Evolutionary conservation across 1,139 yeast species (phyloP).

Genomic region (Yamadazyma membranifaciens): DNA sequence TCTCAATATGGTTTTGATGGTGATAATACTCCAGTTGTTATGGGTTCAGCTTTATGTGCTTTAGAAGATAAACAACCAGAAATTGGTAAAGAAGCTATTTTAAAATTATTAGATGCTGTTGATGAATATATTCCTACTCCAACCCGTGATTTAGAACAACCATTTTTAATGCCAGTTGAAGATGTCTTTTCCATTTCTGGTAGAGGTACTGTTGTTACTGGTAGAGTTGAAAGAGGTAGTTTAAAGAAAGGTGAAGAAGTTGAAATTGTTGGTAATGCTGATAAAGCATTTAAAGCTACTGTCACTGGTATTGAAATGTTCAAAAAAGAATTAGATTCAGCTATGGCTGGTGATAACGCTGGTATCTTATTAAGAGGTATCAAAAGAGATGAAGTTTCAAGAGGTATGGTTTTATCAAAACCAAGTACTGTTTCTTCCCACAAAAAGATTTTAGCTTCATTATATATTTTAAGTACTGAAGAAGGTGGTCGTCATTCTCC

Average conservation of each 20-base stretch:
- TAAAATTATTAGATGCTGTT: conserved; percentile 84
- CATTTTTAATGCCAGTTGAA: conserved; percentile 96
- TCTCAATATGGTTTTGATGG: conserved; percentile 94
- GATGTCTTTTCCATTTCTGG: conserved; percentile 98
- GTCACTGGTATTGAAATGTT: conserved; percentile 99
- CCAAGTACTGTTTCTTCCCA: conserved; percentile 92
- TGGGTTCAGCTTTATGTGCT: conserved; percentile 99
- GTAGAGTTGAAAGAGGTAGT: conserved; percentile 97
- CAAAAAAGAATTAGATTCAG: conserved; percentile 96
- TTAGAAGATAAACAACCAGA: conserved; percentile 86
- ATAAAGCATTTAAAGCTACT: conserved; percentile 84
- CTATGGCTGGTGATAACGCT: conserved; percentile 99
- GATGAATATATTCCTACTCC: conserved; percentile 97
- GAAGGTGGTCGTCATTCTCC: conserved; percentile 99
- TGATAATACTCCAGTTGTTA: conserved; percentile 94
- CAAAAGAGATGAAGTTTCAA: conserved; percentile 92
- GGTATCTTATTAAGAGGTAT: conserved; percentile 97
- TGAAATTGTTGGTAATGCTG: conserved; percentile 92
- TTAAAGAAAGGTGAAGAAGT: conserved; percentile 98
- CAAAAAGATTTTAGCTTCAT: conserved; percentile 89
- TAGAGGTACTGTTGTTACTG: conserved; percentile 99
- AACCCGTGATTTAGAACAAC: conserved; percentile 90
- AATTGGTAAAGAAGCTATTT: conserved; percentile 85
- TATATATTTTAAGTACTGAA: conserved; percentile 89
- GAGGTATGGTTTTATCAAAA: conserved; percentile 98